A percentile compares a stretch with the other conserved stretches of the same genome.
Evolutionary conservation across 1,284 basidiomycete genomes (phyloP).

Genomic region (Cutaneotrichosporon sp.): DNA sequence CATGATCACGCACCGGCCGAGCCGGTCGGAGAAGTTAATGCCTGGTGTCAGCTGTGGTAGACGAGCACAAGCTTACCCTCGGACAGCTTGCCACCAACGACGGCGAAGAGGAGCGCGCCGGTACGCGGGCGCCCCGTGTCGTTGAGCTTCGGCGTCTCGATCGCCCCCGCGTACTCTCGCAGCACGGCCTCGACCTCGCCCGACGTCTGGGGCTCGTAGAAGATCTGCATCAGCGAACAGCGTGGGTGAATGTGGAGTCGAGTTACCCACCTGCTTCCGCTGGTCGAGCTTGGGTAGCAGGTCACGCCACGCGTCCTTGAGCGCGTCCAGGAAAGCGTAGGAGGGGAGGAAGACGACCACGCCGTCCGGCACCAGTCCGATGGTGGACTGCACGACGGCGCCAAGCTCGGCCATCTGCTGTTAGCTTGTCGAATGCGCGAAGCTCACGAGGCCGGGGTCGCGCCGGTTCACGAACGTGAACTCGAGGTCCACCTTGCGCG

Average conservation of each 20-base stretch:
- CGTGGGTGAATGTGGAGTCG: not conserved
- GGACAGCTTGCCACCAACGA: constrained; percentile 94
- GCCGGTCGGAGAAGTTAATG: constrained; percentile 88
- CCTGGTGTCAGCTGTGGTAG: no score
- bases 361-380: constrained; percentile 77
- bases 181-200: constrained; percentile 75
- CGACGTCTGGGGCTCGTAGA: constrained; percentile 81
- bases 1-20: constrained; percentile 85
- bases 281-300: constrained; percentile 63
- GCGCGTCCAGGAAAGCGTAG: constrained; percentile 75
- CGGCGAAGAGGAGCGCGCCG: constrained; percentile 66
- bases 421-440: not conserved
- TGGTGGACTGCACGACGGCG: constrained; percentile 75
- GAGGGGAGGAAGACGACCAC: constrained; percentile 95
- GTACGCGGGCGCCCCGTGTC: constrained; percentile 10
- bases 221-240: constrained; percentile 64
- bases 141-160: constrained; percentile 36
- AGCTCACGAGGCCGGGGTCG: constrained; percentile 66
- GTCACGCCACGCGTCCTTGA: constrained; percentile 71
- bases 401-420: constrained; percentile 80
- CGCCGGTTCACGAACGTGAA: constrained; percentile 79
- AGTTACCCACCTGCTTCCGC: constrained; percentile 69
- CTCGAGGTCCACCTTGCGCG: constrained; percentile 71
- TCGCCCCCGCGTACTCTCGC: constrained; percentile 70
- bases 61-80: no score